Base-by-base conservation (phyloP, 225 moss, liverwort and hornwort species). In the Pseudoscleropodium purum region DNA sequence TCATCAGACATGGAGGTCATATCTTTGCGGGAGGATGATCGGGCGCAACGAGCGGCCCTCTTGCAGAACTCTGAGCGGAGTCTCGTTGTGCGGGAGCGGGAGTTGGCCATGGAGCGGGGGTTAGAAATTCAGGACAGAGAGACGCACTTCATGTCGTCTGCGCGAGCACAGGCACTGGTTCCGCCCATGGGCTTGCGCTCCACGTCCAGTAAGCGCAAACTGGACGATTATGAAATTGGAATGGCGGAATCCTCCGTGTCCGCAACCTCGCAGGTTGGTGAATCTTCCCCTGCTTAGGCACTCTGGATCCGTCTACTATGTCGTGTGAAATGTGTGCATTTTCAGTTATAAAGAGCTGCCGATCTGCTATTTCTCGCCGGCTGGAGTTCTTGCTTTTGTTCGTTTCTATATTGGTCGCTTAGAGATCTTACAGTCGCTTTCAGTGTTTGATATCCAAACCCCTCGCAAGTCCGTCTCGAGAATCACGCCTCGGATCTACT, bases 221-320 rank as follows among this genome's bases (percentile, higher is more conserved):
- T 99, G 86, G 98, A 97, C 61, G 98, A 99, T 83, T 96, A 97
- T 56, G 98, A 99, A 84, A 96, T 95, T 90, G 98, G 97, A 81
- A 78, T 96, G 86, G 93, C 95, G 36, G 97, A 97, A 91, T 89
- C 95, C 59, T 96, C 95, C 39, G 92, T 92, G 76, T 94, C 97
- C 66, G 92, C 93, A 59, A 97, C 92, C 70, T 95, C 95, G 64
- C 95, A 95, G 94, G 95, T 95, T 62, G 33, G 89, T 89, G 85
- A 74, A 82, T 79, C 65, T 79, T 68, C 19, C 52, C 63, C 72
- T 82, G 64, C 57, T 73, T 67, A 57, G 78, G 63, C 81, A 36
- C 59, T 75, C 86, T 86, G 75, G 87, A 64, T 84, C n/a, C 73
- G 52, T 69, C 72, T 29, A 61, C 10, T 59, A 77, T 62, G 63